A percentile compares a stretch with the other conserved stretches of the same genome.
Conservation (phyloP, 73 alveolate genomes). For the Tetrahymena malaccensis region DNA sequence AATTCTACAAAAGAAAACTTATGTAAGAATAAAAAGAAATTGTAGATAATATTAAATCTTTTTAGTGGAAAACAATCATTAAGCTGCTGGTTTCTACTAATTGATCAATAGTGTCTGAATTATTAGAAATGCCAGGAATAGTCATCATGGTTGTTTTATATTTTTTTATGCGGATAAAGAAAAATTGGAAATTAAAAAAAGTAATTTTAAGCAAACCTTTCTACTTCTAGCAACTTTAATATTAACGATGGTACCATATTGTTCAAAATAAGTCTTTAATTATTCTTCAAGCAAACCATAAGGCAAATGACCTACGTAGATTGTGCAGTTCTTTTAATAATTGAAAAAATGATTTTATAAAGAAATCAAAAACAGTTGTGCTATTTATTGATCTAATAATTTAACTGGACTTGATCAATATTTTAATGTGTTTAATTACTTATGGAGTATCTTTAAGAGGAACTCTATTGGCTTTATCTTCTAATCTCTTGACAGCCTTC, state of each 20-base stretch:
- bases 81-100: not conserved
- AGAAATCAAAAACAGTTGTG: not conserved
- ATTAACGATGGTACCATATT: constrained; percentile 82
- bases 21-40: no score
- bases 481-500: not conserved
- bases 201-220: constrained; percentile 8
- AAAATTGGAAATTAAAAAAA: not conserved
- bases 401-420: not conserved
- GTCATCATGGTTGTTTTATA: not conserved
- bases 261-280: constrained; percentile 77
- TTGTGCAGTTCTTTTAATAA: constrained; percentile 4
- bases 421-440: not conserved
- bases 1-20: not conserved
- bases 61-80: not conserved
- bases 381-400: no score
- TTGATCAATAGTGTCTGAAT: no score
- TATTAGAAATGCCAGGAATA: not conserved
- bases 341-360: not conserved
- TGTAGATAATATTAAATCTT: no score
- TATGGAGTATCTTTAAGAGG: not conserved
- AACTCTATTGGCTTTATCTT: not conserved
- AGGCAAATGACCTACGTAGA: constrained; percentile 95
- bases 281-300: constrained; percentile 89
- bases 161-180: no score
- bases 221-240: constrained; percentile 72